A percentile compares a stretch with the other conserved stretches of the same genome.
phyloP scores from a whole-genome alignment of 768 basidiomycete species.

The Imleria badia region DNA sequence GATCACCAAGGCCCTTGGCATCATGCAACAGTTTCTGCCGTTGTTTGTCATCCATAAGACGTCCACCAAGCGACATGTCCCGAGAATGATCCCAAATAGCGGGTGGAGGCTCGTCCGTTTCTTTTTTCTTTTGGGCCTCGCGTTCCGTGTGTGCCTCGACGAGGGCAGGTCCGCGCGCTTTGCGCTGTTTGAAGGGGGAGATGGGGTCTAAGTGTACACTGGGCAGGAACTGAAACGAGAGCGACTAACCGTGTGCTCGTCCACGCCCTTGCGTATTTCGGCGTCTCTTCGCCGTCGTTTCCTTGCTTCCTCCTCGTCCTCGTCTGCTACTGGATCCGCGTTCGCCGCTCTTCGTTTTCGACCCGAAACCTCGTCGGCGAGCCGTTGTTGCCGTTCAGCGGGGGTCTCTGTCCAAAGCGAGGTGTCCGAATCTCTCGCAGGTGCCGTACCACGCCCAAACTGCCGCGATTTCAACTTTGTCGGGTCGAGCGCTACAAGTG shows the following conservation, averaged over 20 bases:
- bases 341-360: slow-evolving; percentile 76
- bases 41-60: slow-evolving; percentile 87
- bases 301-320: slow-evolving; percentile 35
- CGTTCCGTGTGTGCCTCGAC: slow-evolving; percentile 50
- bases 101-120: slow-evolving; percentile 52
- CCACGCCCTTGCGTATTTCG: slow-evolving; percentile 68
- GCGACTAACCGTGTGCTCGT: slow-evolving; percentile 75
- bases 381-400: slow-evolving; percentile 82
- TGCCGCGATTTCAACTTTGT: slow-evolving; percentile 78
- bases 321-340: slow-evolving; percentile 36
- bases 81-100: slow-evolving; percentile 91
- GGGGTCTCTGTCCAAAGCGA: slow-evolving; percentile 98
- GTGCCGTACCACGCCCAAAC: slow-evolving; percentile 61
- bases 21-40: slow-evolving; percentile 78
- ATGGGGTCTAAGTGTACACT: not conserved
- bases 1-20: slow-evolving; percentile 74
- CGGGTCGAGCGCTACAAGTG: slow-evolving; percentile 72
- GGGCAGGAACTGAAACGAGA: not conserved
- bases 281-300: slow-evolving; percentile 67
- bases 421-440: slow-evolving; percentile 46
- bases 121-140: slow-evolving; percentile 38
- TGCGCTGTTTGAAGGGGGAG: slow-evolving; percentile 35
- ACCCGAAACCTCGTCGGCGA: slow-evolving; percentile 94
- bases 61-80: slow-evolving; percentile 86
- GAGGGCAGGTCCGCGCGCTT: slow-evolving; percentile 52